Percentiles rank a stretch among this genome's conserved stretches.
Conservation (phyloP, 2,329 filamentous ascomycete species). For the Aureobasidium sp. region DNA sequence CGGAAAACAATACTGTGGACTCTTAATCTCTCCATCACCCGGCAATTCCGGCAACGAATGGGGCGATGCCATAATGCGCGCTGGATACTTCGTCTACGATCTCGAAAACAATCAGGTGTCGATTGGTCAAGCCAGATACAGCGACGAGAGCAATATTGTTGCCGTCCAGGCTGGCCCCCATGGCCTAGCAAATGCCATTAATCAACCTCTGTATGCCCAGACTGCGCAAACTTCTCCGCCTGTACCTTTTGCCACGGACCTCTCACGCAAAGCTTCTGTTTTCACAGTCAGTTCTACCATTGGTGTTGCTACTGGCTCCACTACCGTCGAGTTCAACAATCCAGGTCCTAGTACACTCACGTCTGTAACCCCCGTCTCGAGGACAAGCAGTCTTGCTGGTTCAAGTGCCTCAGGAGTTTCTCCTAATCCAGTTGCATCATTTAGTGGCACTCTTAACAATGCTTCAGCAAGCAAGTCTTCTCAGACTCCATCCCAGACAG, state of each 20-base stretch:
- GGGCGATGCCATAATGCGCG: slow-evolving; percentile 28
- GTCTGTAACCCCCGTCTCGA: neutral
- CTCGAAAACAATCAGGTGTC: slow-evolving; percentile 30
- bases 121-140: slow-evolving; percentile 25
- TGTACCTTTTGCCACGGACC: neutral
- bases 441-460: no score
- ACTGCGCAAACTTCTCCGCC: neutral
- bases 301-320: neutral
- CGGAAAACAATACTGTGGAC: slow-evolving; percentile 13
- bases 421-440: neutral
- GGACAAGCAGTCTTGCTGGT: neutral
- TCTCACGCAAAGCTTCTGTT: neutral
- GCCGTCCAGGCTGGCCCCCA: neutral
- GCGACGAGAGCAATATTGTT: neutral
- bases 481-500: neutral
- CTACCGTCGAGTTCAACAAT: neutral
- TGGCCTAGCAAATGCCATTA: neutral
- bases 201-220: neutral
- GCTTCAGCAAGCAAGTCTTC: neutral
- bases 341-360: neutral
- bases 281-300: neutral
- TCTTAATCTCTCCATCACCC: neutral
- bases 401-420: neutral
- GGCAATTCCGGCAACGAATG: neutral
- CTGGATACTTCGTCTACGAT: slow-evolving; percentile 32